Conservation (phyloP, 306 rosid species). For the Gastrolobium villosum region DNA sequence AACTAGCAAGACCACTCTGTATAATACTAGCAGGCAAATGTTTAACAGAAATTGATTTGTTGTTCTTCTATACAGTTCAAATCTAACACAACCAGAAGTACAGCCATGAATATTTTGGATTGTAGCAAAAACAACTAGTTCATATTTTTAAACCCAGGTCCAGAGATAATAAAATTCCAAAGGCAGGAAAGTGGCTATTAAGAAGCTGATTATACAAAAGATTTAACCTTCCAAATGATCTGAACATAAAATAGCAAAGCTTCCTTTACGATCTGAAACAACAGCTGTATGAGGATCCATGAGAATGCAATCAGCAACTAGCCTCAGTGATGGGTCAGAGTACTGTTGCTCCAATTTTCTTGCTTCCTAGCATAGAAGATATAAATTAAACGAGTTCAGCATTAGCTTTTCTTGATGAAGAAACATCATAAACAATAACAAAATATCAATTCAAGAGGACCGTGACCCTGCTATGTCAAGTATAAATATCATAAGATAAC, state of each 20-base stretch:
- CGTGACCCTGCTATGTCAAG: constrained; percentile 34
- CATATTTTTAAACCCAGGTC: constrained; percentile 20
- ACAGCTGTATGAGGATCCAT: constrained; percentile 84
- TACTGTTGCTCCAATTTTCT: constrained; percentile 83
- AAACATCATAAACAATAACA: constrained; percentile 29
- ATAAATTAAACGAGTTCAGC: constrained; percentile 48
- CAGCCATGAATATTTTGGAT: not conserved
- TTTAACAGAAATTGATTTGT: constrained; percentile 13
- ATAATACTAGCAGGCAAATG: constrained; percentile 33
- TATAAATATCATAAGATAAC: constrained; percentile 9
- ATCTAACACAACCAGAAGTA: constrained; percentile 25
- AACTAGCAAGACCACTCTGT: no score
- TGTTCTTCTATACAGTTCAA: constrained; percentile 24
- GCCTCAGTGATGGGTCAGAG: constrained; percentile 82
- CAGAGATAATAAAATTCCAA: constrained; percentile 34
- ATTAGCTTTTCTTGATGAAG: constrained; percentile 15
- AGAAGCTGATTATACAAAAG: constrained; percentile 32
- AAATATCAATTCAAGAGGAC: constrained; percentile 36
- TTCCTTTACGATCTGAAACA: constrained; percentile 97
- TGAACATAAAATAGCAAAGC: constrained; percentile 83
- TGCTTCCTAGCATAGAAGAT: constrained; percentile 68
- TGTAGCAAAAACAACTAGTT: constrained; percentile 37
- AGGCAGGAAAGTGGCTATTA: constrained; percentile 21
- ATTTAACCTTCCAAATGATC: constrained; percentile 78
- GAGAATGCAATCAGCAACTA: constrained; percentile 94